A percentile compares a stretch with the other conserved stretches of the same genome.
Evolutionary conservation across 2,329 filamentous ascomycete genomes (phyloP).

Genomic region (Aspergillus flavus): DNA sequence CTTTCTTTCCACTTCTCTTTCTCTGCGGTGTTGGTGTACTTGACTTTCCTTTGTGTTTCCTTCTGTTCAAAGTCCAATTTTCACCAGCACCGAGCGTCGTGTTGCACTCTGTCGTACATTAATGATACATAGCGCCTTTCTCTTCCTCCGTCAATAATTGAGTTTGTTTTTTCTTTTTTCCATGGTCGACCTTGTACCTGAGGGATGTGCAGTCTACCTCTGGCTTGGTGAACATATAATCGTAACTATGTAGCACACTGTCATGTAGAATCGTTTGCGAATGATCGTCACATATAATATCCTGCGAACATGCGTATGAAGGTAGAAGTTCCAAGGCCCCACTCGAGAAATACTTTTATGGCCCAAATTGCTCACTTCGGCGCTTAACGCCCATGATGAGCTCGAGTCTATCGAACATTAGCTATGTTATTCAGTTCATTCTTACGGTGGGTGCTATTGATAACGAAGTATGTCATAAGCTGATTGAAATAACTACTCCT

Average conservation of each 20-base stretch:
- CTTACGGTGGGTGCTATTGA: too few relatives aligned
- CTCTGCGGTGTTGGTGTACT: slow-evolving; percentile 15
- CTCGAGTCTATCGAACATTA: too few relatives aligned
- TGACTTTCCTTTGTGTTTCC: slow-evolving; percentile 12
- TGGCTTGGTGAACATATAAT: neutral
- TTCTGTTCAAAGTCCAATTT: slow-evolving; percentile 7
- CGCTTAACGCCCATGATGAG: too few relatives aligned
- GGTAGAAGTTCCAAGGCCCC: too few relatives aligned
- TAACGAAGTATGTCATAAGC: too few relatives aligned
- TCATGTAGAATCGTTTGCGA: neutral
- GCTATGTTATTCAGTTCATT: too few relatives aligned
- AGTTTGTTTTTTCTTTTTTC: slow-evolving; percentile 12
- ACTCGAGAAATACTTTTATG: too few relatives aligned
- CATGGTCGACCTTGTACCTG: neutral
- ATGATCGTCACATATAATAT: too few relatives aligned
- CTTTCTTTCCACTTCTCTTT: slow-evolving; percentile 10
- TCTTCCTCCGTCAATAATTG: slow-evolving; percentile 22
- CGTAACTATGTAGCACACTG: neutral
- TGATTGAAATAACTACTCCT: too few relatives aligned
- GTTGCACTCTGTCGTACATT: slow-evolving; percentile 20
- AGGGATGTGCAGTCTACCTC: neutral
- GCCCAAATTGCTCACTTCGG: too few relatives aligned
- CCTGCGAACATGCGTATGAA: too few relatives aligned
- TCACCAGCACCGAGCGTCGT: slow-evolving; percentile 5
- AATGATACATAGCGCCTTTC: slow-evolving; percentile 29